Conservation (phyloP, 2,329 filamentous ascomycete species). For the Alternaria alternata region DNA sequence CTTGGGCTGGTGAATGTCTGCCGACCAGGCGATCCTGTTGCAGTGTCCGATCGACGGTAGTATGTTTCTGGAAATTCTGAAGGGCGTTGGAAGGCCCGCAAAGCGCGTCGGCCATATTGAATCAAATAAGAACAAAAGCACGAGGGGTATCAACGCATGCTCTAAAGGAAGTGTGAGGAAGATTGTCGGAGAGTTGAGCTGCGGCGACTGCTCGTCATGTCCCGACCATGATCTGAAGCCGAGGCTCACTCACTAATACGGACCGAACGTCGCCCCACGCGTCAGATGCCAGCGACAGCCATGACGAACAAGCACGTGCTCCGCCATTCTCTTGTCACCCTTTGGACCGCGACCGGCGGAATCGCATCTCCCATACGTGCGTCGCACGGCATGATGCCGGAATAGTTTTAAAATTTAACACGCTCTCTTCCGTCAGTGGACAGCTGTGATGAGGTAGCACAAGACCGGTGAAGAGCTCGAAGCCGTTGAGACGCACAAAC, state of each 20-base stretch:
- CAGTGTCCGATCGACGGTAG: constrained; percentile 71
- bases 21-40: constrained; percentile 74
- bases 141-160: constrained; percentile 35
- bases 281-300: constrained; percentile 8
- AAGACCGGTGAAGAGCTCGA: constrained; percentile 11
- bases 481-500: background rate
- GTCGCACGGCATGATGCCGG: background rate
- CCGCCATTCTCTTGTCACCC: background rate
- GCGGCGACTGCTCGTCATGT: constrained; percentile 3
- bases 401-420: background rate
- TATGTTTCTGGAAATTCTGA: constrained; percentile 76
- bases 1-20: constrained; percentile 64
- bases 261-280: constrained; percentile 19
- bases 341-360: background rate
- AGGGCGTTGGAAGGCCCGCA: constrained; percentile 80
- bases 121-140: constrained; percentile 13
- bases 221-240: constrained; percentile 23
- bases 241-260: constrained; percentile 26
- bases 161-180: constrained; percentile 15
- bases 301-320: constrained; percentile 9
- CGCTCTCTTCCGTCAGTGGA: background rate
- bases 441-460: background rate
- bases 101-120: constrained; percentile 69
- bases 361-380: background rate
- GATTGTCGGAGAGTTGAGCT: background rate